These are phyloP conservation scores for Fusarium buharicum DNA, from an alignment of 2,329 filamentous ascomycete species.

Conservation along the genomic window DNA sequence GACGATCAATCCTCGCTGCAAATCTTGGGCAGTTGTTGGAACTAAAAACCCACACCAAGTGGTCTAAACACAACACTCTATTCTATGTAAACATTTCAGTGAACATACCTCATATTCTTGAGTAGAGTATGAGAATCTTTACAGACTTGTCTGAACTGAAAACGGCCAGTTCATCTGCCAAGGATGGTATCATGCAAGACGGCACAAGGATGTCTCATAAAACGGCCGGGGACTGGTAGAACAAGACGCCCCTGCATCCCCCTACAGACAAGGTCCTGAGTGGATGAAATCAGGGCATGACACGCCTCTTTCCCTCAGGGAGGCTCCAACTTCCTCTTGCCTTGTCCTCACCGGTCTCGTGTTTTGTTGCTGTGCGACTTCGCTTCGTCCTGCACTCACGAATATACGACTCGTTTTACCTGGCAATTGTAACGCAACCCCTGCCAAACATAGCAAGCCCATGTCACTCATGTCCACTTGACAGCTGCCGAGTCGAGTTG, in stretches of 20 bases:
- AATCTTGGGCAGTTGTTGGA: slow-evolving; percentile 13
- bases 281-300: slow-evolving; percentile 23
- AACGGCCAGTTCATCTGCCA: slow-evolving; percentile 4
- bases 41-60: slow-evolving; percentile 12
- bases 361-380: slow-evolving; percentile 11
- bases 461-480: slow-evolving; percentile 1
- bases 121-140: not conserved
- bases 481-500: slow-evolving; percentile 16
- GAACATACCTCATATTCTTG: slow-evolving; percentile 5
- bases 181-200: slow-evolving; percentile 20
- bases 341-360: slow-evolving; percentile 16
- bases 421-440: not conserved
- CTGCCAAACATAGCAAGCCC: not conserved
- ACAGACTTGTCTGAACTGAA: too few relatives aligned
- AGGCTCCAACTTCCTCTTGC: slow-evolving; percentile 28
- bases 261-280: slow-evolving; percentile 1
- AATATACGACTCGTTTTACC: slow-evolving; percentile 6
- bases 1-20: slow-evolving; percentile 19
- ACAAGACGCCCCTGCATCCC: slow-evolving; percentile 27
- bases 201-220: slow-evolving; percentile 27
- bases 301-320: not conserved
- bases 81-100: not conserved
- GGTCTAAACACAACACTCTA: not conserved
- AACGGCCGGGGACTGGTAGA: slow-evolving; percentile 24
- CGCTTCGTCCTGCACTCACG: slow-evolving; percentile 5